Conservation (phyloP, 2,329 filamentous ascomycete genomes). For the Thelonectria olida region DNA sequence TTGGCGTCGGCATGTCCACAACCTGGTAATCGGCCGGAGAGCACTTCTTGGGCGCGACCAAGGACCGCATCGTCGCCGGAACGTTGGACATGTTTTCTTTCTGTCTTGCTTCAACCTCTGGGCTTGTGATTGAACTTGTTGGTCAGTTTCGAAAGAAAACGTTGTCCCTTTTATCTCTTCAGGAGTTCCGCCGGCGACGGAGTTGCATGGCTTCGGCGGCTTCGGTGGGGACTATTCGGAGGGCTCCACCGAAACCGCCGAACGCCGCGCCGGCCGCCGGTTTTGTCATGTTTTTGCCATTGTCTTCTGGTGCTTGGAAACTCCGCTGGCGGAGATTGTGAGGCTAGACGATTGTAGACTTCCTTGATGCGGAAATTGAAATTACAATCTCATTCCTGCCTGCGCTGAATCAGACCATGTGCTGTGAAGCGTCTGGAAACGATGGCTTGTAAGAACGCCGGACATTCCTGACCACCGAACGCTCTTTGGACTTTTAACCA, state of each 20-base stretch:
- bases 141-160: no score
- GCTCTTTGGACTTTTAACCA: no score
- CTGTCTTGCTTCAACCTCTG: not conserved
- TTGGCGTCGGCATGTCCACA: conserved; percentile 53
- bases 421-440: no score
- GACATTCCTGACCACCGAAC: no score
- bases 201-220: conserved; percentile 30
- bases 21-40: conserved; percentile 51
- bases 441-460: no score
- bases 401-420: no score
- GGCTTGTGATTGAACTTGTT: rapidly evolving
- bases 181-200: conserved; percentile 14
- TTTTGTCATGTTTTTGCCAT: not conserved
- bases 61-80: conserved; percentile 54
- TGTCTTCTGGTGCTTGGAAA: not conserved
- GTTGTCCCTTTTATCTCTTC: conserved; percentile 26
- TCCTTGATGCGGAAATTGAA: not conserved
- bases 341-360: no score
- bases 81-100: conserved; percentile 40
- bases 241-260: conserved; percentile 38
- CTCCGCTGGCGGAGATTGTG: conserved; percentile 13
- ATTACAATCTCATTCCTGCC: not conserved
- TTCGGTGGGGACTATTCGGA: conserved; percentile 21
- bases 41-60: conserved; percentile 52
- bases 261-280: conserved; percentile 30